A percentile compares a stretch with the other conserved stretches of the same genome.
phyloP scores from a whole-genome alignment of 768 basidiomycete genomes.

The Tulasnella sp. region DNA sequence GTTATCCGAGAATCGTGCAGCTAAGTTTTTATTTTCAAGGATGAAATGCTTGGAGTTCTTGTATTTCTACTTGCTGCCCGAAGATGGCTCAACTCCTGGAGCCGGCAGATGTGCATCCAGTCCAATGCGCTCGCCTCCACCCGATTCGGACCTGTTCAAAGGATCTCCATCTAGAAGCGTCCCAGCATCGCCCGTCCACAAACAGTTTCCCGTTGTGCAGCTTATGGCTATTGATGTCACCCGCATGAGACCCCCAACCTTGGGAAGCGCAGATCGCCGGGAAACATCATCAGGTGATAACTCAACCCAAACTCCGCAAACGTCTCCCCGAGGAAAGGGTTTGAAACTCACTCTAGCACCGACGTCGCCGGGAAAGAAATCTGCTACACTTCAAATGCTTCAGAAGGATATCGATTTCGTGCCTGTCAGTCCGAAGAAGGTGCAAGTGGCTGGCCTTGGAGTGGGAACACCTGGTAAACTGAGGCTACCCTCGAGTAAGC shows the following conservation, averaged over 20 bases:
- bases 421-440: conserved; percentile 61
- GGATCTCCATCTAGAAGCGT: conserved; percentile 11
- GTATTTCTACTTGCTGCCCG: conserved; percentile 89
- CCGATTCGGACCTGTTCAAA: neutral
- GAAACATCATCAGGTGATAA: neutral
- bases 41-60: conserved; percentile 96
- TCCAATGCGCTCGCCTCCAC: neutral
- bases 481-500: conserved; percentile 11
- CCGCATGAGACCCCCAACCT: conserved; percentile 5
- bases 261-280: conserved; percentile 7
- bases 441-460: conserved; percentile 27
- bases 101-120: conserved; percentile 1
- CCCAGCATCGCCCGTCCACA: conserved; percentile 6
- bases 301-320: conserved; percentile 18
- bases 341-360: conserved; percentile 23
- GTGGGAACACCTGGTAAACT: conserved; percentile 24
- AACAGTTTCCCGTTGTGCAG: neutral
- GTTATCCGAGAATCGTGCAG: too few species aligned
- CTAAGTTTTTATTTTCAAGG: too few species aligned
- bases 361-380: conserved; percentile 28
- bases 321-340: conserved; percentile 19
- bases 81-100: conserved; percentile 33
- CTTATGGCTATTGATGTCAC: neutral
- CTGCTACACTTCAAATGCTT: conserved; percentile 48
- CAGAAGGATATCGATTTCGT: conserved; percentile 61